phyloP scores from a whole-genome alignment of 192 early-diverging fungal species.

The Coemansia sp. region DNA sequence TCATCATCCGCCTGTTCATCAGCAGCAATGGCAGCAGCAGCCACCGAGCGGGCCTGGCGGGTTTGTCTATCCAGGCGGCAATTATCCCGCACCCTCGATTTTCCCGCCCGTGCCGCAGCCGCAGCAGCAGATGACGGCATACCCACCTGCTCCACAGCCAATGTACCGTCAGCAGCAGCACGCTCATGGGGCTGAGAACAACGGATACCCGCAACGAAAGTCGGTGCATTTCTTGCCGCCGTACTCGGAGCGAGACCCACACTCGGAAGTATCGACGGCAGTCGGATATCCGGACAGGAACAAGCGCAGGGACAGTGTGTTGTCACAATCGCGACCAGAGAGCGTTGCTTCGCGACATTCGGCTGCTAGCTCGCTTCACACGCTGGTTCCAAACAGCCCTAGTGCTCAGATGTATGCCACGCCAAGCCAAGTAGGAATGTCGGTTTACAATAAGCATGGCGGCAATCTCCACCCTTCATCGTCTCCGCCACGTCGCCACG shows the following conservation, averaged over 20 bases:
- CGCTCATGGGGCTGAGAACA: not conserved
- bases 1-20: conserved; percentile 6
- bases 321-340: conserved; percentile 12
- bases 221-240: conserved; percentile 1
- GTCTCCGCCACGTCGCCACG: conserved; percentile 1
- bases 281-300: not conserved
- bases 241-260: not conserved
- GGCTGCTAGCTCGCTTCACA: conserved; percentile 1
- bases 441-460: not conserved
- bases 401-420: not conserved
- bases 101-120: conserved; percentile 7
- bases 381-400: conserved; percentile 5
- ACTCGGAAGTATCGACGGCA: not conserved
- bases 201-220: not conserved
- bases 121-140: conserved; percentile 3
- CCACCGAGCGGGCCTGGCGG: conserved; percentile 22
- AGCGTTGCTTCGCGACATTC: conserved; percentile 16
- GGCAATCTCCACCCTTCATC: not conserved
- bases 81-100: conserved; percentile 4
- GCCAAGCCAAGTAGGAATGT: not conserved
- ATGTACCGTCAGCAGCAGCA: conserved; percentile 5
- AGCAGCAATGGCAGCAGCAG: conserved; percentile 1
- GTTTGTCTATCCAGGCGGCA: conserved; percentile 14
- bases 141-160: not conserved
- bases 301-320: not conserved